Evolutionary conservation across 2,329 filamentous ascomycete species (phyloP), one percentile per base, ranked within the genome.

Genomic region (Ascocoryne sarcoides): DNA sequence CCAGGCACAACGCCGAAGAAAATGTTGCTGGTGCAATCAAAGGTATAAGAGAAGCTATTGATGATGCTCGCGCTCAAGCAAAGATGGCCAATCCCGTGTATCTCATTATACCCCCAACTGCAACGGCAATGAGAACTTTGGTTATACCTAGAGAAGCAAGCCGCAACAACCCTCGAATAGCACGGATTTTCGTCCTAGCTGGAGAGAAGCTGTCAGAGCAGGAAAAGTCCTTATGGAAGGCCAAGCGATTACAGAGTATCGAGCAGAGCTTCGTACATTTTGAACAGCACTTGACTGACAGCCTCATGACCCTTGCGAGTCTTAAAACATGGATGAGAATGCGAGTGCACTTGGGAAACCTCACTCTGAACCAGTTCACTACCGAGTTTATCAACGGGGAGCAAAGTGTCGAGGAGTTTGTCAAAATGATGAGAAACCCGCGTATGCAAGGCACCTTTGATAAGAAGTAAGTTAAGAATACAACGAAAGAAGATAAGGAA

Each of bases 301-400:
- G 44, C 32, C 28, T 58, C 1, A 45, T 39, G 19, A 36, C 32
- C 4, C 46, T 59, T 7, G 48, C 48, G 20, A 44, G 46, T 10
- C 19, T 55, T 3, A 54, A 50, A 21, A 45, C 42, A 18, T 49
- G 50, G 47, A 57, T 60, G 55, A 45, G 48, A 23, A 57, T 61
- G 54, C 48, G 58, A 15, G 46, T 60, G 5, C 47, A 56, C 21
- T 59, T 60, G 39, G 58, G 57, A 12, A 47, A 54, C 30, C 23
- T 55, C 7, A 37, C 46, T 20, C 37, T 61, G 1, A 43, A 19
- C 12, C 38, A 45, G 10, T 57, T 48, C 32, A 48, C 37, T 10
- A 42, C 41, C 14, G 41, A 37, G 3, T 54, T 59, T 29, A 15
- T 16, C 12, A 32, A 46, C 8, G 32, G 26, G 5, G 23, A 47